These are phyloP conservation scores for Terfezia claveryi DNA, from an alignment of 495 filamentous ascomycete species.

Conservation along the genomic window DNA sequence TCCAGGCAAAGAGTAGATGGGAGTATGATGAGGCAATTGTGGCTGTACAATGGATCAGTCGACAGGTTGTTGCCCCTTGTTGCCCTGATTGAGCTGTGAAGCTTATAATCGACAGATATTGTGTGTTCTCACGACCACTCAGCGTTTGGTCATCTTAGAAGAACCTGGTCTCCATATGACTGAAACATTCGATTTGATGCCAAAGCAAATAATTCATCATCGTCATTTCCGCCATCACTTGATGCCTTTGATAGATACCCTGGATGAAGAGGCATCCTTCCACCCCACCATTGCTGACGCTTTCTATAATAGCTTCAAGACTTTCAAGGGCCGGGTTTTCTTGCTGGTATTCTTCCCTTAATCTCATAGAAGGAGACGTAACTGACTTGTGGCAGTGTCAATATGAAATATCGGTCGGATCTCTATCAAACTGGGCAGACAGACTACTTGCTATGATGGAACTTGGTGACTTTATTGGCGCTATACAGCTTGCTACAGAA, in stretches of 20 bases:
- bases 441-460: constrained; percentile 89
- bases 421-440: constrained; percentile 95
- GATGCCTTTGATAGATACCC: constrained; percentile 58
- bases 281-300: constrained; percentile 94
- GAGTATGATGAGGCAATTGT: constrained; percentile 88
- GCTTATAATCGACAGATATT: constrained; percentile 29
- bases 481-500: constrained; percentile 69
- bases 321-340: constrained; percentile 86
- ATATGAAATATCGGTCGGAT: constrained; percentile 69
- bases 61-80: constrained; percentile 33
- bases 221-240: constrained; percentile 75
- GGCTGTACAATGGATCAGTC: constrained; percentile 86
- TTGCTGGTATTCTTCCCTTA: constrained; percentile 28
- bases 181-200: constrained; percentile 77
- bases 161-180: constrained; percentile 72
- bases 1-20: constrained; percentile 72
- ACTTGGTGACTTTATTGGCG: constrained; percentile 74
- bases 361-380: background rate
- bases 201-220: constrained; percentile 77
- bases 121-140: constrained; percentile 77
- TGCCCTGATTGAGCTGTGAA: background rate
- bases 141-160: constrained; percentile 78
- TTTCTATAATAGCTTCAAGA: constrained; percentile 89
- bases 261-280: constrained; percentile 71
- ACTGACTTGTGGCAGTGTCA: constrained; percentile 35